A percentile compares a stretch with the other conserved stretches of the same genome.
Evolutionary conservation across 305 asterid species (phyloP).

Genomic region (Fraxinus floribunda): DNA sequence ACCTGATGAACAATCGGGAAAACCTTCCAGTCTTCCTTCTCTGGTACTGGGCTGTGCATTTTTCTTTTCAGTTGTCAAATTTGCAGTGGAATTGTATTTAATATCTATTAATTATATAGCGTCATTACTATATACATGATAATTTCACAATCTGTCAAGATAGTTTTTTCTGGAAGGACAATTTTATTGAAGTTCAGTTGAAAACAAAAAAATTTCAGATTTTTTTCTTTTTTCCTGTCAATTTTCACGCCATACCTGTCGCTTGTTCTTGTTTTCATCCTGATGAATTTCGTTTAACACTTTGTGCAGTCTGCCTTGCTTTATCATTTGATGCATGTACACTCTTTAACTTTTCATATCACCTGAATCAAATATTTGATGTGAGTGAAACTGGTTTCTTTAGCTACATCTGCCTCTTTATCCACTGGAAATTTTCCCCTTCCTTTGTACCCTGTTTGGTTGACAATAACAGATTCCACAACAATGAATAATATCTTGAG

Average conservation of each 20-base stretch:
- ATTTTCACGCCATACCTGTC: background rate
- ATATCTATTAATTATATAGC: background rate
- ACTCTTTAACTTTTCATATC: background rate
- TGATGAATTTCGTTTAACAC: background rate
- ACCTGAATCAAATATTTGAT: background rate
- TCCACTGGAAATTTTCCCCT: background rate
- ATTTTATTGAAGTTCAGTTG: background rate
- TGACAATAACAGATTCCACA: background rate
- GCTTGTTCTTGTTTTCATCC: background rate
- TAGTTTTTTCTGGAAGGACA: background rate
- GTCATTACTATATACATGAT: background rate
- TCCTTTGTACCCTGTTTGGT: background rate
- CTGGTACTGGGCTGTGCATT: conserved; percentile 53
- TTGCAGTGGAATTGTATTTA: background rate
- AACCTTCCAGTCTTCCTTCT: conserved; percentile 86
- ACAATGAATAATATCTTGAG: background rate
- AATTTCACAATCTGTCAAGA: background rate
- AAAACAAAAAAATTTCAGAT: background rate
- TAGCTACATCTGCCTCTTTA: background rate
- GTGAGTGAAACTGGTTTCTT: background rate
- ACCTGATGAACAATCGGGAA: conserved; percentile 91
- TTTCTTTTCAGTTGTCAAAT: background rate
- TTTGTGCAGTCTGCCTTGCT: background rate
- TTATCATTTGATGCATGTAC: background rate
- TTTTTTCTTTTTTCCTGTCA: background rate